phyloP scores from a whole-genome alignment of 2,329 filamentous ascomycete genomes.

The Penicillium nordicum region DNA sequence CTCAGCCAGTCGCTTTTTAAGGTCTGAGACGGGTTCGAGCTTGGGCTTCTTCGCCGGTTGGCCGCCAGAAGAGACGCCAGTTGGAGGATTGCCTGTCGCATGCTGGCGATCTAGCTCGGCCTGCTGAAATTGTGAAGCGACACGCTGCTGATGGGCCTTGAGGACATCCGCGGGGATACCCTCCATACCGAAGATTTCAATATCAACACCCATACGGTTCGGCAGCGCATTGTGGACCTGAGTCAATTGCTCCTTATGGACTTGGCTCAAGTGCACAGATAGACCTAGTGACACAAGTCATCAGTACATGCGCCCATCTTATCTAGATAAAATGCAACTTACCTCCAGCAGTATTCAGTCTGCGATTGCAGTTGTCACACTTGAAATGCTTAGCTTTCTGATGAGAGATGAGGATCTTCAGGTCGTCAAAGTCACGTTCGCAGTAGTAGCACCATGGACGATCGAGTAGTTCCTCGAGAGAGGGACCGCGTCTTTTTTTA shows the following conservation, averaged over 20 bases:
- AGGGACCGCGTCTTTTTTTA: constrained; percentile 85
- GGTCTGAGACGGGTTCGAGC: constrained; percentile 70
- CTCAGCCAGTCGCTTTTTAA: constrained; percentile 76
- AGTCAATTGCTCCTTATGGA: constrained; percentile 88
- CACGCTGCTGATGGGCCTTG: constrained; percentile 78
- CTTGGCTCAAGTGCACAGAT: constrained; percentile 95
- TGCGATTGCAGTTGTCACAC: constrained; percentile 82
- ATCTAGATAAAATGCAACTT: constrained; percentile 33
- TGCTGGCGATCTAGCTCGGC: constrained; percentile 78
- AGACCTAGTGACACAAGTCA: constrained; percentile 59
- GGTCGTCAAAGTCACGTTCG: constrained; percentile 96
- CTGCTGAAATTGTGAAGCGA: constrained; percentile 81
- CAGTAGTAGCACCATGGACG: constrained; percentile 99
- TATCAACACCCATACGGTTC: constrained; percentile 77
- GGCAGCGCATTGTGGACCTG: constrained; percentile 89
- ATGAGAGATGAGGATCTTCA: constrained; percentile 94
- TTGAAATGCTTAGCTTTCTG: constrained; percentile 99
- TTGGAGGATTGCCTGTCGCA: constrained; percentile 77
- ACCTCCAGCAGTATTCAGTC: constrained; percentile 94
- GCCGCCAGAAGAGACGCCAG: constrained; percentile 53
- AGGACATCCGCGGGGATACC: constrained; percentile 85
- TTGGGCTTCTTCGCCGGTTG: constrained; percentile 60
- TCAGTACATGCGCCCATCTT: constrained; percentile 1
- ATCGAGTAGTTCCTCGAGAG: constrained; percentile 80
- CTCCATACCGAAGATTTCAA: constrained; percentile 98